These are phyloP conservation scores for Termitomyces sp. DNA, from an alignment of 768 basidiomycete species.

Conservation along the genomic window DNA sequence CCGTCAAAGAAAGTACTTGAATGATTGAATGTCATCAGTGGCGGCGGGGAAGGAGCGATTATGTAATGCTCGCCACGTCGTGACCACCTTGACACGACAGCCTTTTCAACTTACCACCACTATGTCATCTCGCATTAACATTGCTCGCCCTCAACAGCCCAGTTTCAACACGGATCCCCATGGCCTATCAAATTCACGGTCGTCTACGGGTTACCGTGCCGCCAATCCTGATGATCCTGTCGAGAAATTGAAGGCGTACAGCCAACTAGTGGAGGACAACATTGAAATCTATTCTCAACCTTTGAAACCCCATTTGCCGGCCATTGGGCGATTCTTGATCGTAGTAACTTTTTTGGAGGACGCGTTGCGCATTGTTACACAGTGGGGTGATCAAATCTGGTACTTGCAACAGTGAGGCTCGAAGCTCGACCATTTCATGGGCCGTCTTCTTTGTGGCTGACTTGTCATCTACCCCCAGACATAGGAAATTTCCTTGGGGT, in stretches of 20 bases:
- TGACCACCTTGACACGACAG: conserved; percentile 39
- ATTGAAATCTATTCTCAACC: conserved; percentile 93
- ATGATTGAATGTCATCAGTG: neutral
- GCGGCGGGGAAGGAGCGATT: conserved; percentile 15
- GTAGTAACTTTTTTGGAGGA: conserved; percentile 99
- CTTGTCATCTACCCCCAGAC: conserved; percentile 41
- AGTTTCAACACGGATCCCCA: conserved; percentile 70
- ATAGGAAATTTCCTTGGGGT: conserved; percentile 94
- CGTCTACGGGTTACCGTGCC: conserved; percentile 68
- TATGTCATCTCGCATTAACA: conserved; percentile 83
- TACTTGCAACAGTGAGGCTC: conserved; percentile 84
- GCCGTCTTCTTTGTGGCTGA: conserved; percentile 4
- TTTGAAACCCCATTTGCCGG: conserved; percentile 88
- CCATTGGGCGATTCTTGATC: conserved; percentile 93
- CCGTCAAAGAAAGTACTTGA: neutral
- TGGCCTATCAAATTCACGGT: conserved; percentile 69
- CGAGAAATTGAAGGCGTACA: conserved; percentile 67
- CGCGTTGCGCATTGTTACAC: conserved; percentile 86
- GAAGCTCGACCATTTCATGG: conserved; percentile 20
- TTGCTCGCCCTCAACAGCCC: conserved; percentile 63
- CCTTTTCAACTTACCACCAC: conserved; percentile 25
- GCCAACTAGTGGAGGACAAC: conserved; percentile 82
- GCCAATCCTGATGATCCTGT: conserved; percentile 80
- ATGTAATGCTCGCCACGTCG: conserved; percentile 45
- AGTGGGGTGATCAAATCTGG: conserved; percentile 98